Evolutionary conservation across 2,329 filamentous ascomycete genomes (phyloP).

Genomic region (Hysterium pulicare): DNA sequence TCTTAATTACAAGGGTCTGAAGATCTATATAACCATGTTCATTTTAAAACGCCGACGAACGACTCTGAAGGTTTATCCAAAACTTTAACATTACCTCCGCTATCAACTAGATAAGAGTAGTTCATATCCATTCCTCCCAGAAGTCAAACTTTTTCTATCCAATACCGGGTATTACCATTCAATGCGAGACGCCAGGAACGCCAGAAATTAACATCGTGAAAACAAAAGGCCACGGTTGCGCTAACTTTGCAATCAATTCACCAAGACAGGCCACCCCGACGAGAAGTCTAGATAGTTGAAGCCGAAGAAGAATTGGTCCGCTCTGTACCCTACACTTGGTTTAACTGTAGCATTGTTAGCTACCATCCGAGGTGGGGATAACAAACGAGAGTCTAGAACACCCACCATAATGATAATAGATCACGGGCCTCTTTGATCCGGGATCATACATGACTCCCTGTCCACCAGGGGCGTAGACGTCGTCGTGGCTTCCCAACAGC

Average conservation of each 20-base stretch:
- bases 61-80: too few species aligned
- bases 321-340: constrained; percentile 20
- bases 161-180: too few species aligned
- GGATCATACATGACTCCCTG: constrained; percentile 24
- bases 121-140: too few species aligned
- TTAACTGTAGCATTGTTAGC: constrained; percentile 15
- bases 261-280: constrained; percentile 26
- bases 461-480: constrained; percentile 34
- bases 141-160: too few species aligned
- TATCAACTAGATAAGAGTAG: too few species aligned
- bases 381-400: not conserved
- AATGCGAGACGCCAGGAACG: too few species aligned
- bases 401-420: constrained; percentile 35
- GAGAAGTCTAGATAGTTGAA: constrained; percentile 30
- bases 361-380: not conserved
- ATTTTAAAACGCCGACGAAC: too few species aligned
- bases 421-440: constrained; percentile 14
- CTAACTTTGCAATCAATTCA: not conserved
- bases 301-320: constrained; percentile 25
- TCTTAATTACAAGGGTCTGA: too few species aligned
- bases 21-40: too few species aligned
- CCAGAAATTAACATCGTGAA: not conserved
- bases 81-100: too few species aligned
- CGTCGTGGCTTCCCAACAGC: constrained; percentile 56
- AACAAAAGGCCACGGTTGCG: not conserved